These are phyloP conservation scores for Cicer cuneatum DNA, from an alignment of 306 rosid genomes.

Conservation along the genomic window DNA sequence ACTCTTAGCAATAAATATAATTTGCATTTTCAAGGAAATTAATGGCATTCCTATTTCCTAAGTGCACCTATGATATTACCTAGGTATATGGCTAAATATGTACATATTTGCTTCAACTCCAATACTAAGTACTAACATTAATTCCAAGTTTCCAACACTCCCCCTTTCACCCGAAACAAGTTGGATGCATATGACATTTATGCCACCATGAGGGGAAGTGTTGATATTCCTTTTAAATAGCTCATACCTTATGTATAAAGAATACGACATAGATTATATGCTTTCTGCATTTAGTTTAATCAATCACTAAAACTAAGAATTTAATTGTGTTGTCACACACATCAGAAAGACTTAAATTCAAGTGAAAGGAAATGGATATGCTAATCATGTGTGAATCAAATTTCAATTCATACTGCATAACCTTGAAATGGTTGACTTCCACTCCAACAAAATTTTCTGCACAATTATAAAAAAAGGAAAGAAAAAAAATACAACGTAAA, in stretches of 20 bases:
- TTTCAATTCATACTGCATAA: not conserved
- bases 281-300: conserved; percentile 12
- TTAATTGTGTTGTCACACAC: conserved; percentile 5
- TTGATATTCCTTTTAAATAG: not conserved
- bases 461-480: not conserved
- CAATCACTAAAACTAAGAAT: not conserved
- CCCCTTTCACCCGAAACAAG: not conserved
- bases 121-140: not conserved
- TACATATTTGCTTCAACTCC: conserved; percentile 3
- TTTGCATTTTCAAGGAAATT: conserved; percentile 6
- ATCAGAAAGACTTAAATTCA: not conserved
- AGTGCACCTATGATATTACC: not conserved
- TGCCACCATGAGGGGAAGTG: conserved; percentile 1
- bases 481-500: conserved; percentile 8
- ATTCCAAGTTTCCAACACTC: not conserved
- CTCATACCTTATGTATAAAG: not conserved
- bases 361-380: conserved; percentile 16
- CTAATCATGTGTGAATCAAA: conserved; percentile 19
- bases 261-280: not conserved
- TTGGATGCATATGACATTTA: not conserved
- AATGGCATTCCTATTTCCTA: not conserved
- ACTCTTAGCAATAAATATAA: not conserved
- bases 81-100: not conserved
- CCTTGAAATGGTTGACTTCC: conserved; percentile 5
- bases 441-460: conserved; percentile 5